Conservation (phyloP, 139 green algal genomes). For the Auxenochlorella protothecoides region DNA sequence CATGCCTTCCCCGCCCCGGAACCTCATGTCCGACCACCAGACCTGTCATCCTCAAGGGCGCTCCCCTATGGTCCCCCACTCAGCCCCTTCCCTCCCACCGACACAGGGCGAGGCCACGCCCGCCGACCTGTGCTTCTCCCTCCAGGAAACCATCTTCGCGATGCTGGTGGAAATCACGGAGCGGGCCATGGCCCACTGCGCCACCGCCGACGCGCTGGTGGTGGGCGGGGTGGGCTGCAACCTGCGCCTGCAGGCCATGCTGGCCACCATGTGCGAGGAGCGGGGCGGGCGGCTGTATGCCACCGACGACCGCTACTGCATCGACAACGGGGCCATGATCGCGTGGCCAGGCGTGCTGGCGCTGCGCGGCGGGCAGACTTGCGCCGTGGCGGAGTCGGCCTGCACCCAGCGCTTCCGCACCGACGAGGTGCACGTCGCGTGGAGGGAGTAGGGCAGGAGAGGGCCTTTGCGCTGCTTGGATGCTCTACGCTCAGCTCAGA, state of each 20-base stretch:
- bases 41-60: no score
- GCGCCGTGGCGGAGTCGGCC: constrained; percentile 41
- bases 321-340: constrained; percentile 95
- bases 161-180: constrained; percentile 94
- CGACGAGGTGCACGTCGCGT: constrained; percentile 69
- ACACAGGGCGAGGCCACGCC: constrained; percentile 44
- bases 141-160: constrained; percentile 87
- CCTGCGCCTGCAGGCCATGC: constrained; percentile 76
- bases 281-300: constrained; percentile 48
- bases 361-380: constrained; percentile 34
- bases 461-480: no score
- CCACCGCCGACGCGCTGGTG: constrained; percentile 68
- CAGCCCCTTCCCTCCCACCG: no score
- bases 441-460: constrained; percentile 33
- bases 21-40: no score
- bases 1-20: no score
- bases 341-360: constrained; percentile 77
- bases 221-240: constrained; percentile 91
- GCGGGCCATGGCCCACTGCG: constrained; percentile 79
- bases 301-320: constrained; percentile 69
- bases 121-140: constrained; percentile 79
- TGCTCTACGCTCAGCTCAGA: no score
- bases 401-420: constrained; percentile 82
- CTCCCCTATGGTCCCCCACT: not conserved
- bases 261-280: constrained; percentile 53